These are phyloP conservation scores for Pleurotus djamor DNA, from an alignment of 768 basidiomycete species.

Conservation along the genomic window DNA sequence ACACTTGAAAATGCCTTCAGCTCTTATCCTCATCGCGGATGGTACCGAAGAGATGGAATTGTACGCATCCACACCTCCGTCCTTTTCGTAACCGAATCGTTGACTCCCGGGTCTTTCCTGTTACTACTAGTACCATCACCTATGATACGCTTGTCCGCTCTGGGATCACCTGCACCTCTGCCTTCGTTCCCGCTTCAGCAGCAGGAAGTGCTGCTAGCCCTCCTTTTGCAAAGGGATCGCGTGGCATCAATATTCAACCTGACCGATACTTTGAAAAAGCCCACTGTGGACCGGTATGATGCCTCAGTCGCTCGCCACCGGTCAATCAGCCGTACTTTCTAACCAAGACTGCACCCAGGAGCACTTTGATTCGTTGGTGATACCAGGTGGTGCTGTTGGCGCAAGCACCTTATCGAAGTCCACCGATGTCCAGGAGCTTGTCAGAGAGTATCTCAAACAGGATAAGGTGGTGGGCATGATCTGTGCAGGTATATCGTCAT, in stretches of 20 bases:
- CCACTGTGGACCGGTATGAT: conserved; percentile 45
- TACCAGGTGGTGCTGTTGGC: conserved; percentile 80
- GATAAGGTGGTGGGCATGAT: conserved; percentile 78
- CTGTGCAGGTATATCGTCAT: conserved; percentile 60
- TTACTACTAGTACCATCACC: conserved; percentile 58
- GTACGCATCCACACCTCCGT: no score
- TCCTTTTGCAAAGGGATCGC: conserved; percentile 59
- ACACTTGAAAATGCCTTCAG: conserved; percentile 41
- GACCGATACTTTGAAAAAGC: conserved; percentile 52
- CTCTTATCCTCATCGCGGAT: conserved; percentile 72
- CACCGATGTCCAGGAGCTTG: conserved; percentile 56
- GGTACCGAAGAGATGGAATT: conserved; percentile 93
- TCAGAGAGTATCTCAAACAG: conserved; percentile 50
- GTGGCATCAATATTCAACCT: conserved; percentile 71
- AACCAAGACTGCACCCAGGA: no score
- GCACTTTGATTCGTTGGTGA: conserved; percentile 63
- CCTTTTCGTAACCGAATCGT: not conserved
- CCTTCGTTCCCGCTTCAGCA: conserved; percentile 44
- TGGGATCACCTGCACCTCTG: conserved; percentile 67
- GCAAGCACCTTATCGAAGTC: conserved; percentile 70
- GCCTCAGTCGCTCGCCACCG: not conserved
- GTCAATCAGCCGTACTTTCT: no score
- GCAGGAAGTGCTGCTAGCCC: conserved; percentile 27
- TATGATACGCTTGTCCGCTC: conserved; percentile 83
- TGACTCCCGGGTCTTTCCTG: not conserved